Evolutionary conservation across 2,329 filamentous ascomycete species (phyloP).

Genomic region (Tolypocladium guangdongense): DNA sequence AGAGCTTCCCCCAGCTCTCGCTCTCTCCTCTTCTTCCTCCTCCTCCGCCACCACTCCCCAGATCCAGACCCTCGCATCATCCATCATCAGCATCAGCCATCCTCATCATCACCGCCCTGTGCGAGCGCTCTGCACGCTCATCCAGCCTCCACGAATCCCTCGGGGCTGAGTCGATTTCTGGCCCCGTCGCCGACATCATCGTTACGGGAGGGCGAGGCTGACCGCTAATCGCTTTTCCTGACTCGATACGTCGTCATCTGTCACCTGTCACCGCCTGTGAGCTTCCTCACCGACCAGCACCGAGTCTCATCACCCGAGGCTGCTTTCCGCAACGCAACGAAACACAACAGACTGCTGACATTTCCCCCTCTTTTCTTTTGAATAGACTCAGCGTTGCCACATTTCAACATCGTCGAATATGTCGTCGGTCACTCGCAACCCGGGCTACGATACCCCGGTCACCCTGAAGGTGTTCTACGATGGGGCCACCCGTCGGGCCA

Average conservation of each 20-base stretch:
- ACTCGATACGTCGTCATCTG: not conserved
- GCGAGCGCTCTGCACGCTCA: not conserved
- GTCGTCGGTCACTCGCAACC: slow-evolving; percentile 13
- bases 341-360: not conserved
- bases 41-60: not conserved
- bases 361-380: not conserved
- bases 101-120: not conserved
- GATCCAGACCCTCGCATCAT: not conserved
- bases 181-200: not conserved
- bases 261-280: slow-evolving; percentile 2
- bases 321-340: not conserved
- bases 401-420: slow-evolving; percentile 8
- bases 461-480: slow-evolving; percentile 77
- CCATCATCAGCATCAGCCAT: not conserved
- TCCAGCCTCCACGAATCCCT: not conserved
- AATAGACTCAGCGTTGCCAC: not conserved
- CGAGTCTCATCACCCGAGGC: not conserved
- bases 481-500: slow-evolving; percentile 70
- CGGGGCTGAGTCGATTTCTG: not conserved
- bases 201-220: not conserved
- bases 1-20: not conserved
- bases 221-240: not conserved
- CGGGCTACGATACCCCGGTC: slow-evolving; percentile 36
- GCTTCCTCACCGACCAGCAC: slow-evolving; percentile 1
- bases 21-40: not conserved